Percentiles rank a stretch among this genome's conserved stretches.
phyloP scores from a whole-genome alignment of 1,284 basidiomycete species.

The Sporisorium reilianum region DNA sequence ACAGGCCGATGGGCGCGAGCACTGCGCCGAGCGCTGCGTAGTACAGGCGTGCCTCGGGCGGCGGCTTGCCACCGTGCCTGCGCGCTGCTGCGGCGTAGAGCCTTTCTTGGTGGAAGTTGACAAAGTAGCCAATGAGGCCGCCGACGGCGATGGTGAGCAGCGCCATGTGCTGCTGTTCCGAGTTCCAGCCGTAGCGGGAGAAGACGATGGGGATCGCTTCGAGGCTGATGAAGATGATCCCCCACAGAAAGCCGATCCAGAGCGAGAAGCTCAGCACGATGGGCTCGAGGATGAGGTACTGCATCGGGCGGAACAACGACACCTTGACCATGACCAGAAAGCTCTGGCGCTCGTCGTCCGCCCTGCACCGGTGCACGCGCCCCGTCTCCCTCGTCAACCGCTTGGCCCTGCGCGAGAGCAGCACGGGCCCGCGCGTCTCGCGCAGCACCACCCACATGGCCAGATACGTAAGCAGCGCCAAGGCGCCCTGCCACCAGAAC shows the following conservation, averaged over 20 bases:
- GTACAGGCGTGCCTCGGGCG: constrained; percentile 72
- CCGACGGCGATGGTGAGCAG: constrained; percentile 57
- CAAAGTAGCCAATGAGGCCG: constrained; percentile 75
- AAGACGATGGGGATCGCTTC: constrained; percentile 63
- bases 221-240: constrained; percentile 50
- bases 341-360: constrained; percentile 61
- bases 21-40: constrained; percentile 51
- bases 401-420: constrained; percentile 70
- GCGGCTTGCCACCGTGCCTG: constrained; percentile 68
- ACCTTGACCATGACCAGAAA: constrained; percentile 64
- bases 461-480: constrained; percentile 34
- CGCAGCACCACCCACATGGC: constrained; percentile 65
- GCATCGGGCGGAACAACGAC: constrained; percentile 63
- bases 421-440: constrained; percentile 69
- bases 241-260: constrained; percentile 70
- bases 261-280: constrained; percentile 71
- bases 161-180: constrained; percentile 47
- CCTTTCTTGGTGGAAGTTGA: constrained; percentile 72
- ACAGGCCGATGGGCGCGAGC: constrained; percentile 52
- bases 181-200: constrained; percentile 54
- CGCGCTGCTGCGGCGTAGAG: constrained; percentile 44
- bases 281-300: constrained; percentile 71
- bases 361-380: constrained; percentile 68
- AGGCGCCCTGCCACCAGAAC: constrained; percentile 58
- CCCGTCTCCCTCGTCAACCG: constrained; percentile 70